Evolutionary conservation across 2,329 filamentous ascomycete species (phyloP).

Genomic region (Fusarium domesticum): DNA sequence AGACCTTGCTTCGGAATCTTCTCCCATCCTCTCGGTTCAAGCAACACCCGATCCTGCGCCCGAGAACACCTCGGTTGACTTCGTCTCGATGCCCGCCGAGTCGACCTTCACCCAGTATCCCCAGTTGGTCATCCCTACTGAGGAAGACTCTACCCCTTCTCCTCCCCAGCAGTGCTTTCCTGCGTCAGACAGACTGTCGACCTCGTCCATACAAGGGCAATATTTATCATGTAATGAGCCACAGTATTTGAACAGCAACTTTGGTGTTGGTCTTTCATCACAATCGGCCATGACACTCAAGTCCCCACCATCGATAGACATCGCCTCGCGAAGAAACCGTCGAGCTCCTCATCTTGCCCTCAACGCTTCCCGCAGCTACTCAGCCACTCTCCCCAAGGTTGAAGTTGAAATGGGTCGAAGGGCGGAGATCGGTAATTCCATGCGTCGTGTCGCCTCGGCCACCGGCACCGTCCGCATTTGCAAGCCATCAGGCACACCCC

Average conservation of each 20-base stretch:
- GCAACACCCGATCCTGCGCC: constrained; percentile 21
- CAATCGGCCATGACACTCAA: constrained; percentile 36
- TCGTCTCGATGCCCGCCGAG: constrained; percentile 10
- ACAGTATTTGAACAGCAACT: constrained; percentile 14
- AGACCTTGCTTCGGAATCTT: constrained; percentile 24
- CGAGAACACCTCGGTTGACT: constrained; percentile 7
- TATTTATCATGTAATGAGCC: too few relatives aligned
- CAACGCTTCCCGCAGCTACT: constrained; percentile 43
- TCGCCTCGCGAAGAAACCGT: constrained; percentile 51
- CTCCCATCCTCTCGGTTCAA: constrained; percentile 19
- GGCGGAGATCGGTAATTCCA: constrained; percentile 45
- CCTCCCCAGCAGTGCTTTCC: constrained; percentile 24
- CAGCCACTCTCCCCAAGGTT: constrained; percentile 44
- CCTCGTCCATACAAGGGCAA: constrained; percentile 19
- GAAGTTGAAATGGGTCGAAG: constrained; percentile 47
- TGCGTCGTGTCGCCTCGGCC: constrained; percentile 54
- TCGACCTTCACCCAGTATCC: constrained; percentile 23
- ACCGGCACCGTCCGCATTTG: constrained; percentile 40
- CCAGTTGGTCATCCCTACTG: constrained; percentile 23
- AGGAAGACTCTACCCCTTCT: constrained; percentile 22
- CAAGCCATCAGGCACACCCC: constrained; percentile 33
- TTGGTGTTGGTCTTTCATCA: constrained; percentile 15
- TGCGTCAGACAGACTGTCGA: constrained; percentile 9
- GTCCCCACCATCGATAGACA: constrained; percentile 51
- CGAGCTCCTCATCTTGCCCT: constrained; percentile 46